phyloP scores from a whole-genome alignment of 2,329 filamentous ascomycete genomes.

The Talaromyces amestolkiae region DNA sequence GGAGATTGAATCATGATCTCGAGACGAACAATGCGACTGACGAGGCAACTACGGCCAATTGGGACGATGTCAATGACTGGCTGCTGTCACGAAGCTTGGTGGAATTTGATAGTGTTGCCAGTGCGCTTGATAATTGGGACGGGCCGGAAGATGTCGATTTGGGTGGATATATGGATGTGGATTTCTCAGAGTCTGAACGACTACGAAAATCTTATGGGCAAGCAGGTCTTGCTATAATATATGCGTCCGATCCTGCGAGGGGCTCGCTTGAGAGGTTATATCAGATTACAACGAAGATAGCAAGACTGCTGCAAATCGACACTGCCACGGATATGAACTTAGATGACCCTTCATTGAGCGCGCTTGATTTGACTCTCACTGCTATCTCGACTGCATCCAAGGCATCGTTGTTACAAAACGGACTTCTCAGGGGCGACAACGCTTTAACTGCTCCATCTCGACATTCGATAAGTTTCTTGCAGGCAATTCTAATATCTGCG shows the following conservation, averaged over 20 bases:
- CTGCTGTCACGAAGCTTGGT: conserved; percentile 53
- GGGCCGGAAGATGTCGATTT: conserved; percentile 60
- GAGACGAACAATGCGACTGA: conserved; percentile 27
- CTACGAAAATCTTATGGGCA: conserved; percentile 49
- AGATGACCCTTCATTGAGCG: conserved; percentile 27
- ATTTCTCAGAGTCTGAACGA: not conserved
- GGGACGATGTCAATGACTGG: conserved; percentile 61
- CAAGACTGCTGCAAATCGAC: conserved; percentile 51
- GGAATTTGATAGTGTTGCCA: conserved; percentile 50
- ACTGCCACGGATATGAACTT: conserved; percentile 34
- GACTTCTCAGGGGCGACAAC: conserved; percentile 40
- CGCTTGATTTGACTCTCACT: conserved; percentile 31
- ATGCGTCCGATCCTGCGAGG: conserved; percentile 49
- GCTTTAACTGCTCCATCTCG: conserved; percentile 41
- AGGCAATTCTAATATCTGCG: conserved; percentile 42
- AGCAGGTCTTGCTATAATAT: conserved; percentile 58
- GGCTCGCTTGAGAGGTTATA: conserved; percentile 50
- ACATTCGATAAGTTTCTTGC: conserved; percentile 41
- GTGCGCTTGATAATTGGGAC: conserved; percentile 57
- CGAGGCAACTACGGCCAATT: conserved; percentile 41
- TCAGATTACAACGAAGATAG: conserved; percentile 51
- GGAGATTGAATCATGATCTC: conserved; percentile 43
- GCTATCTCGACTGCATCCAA: conserved; percentile 38
- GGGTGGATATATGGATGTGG: conserved; percentile 50
- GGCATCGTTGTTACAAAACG: conserved; percentile 42